Evolutionary conservation across 2,329 filamentous ascomycete species (phyloP), one percentile per base, ranked within the genome.

Genomic region (Phaeosphaeriaceae sp.): DNA sequence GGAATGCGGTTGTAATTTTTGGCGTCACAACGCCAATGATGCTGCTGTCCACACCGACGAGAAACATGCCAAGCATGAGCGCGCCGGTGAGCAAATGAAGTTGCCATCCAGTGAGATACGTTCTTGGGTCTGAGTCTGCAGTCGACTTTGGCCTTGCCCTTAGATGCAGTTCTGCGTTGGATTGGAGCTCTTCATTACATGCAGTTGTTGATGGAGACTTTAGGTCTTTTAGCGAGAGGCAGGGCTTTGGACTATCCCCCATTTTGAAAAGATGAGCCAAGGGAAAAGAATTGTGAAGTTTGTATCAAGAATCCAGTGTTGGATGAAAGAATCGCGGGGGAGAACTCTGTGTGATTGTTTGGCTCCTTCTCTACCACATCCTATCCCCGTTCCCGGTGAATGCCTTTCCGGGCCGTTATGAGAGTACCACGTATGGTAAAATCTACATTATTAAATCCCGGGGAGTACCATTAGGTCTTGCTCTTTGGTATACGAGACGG

Each of bases 1-100:
- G 40, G 56, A 74, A 76, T 11, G 73, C 48, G 48, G 75, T 67
- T 1, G 75, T 74, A 46, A 77, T 77, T n/a, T 57, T 53, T 1
- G 75, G 74, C 13, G 50, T 54, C 3, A 53, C 50, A n/a, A 46
- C 50, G 3, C 42, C 21, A 16, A 49, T 52, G 18, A 56, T 55
- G 17, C 18, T 29, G 13, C 26, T 40, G 26, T 46, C 33, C 7
- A 46, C 17, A 26, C n/a, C 34, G 8, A 29, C 20, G 29, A 35
- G 18, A 17, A 42, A 41, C 12, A 34, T 48, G 13, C 32, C 32
- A 15, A 34, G 16, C 32, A 34, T 34, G 13, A 34, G 32, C 32
- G 32, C 32, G 3, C 32, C 32, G 16, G 16, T 34, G 32, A 34
- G 32, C 16, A 34, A 17, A 17, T 34, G 32, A 5, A 34, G 32